phyloP scores from a whole-genome alignment of 1,284 basidiomycete genomes.

The Cerioporus squamosus region DNA sequence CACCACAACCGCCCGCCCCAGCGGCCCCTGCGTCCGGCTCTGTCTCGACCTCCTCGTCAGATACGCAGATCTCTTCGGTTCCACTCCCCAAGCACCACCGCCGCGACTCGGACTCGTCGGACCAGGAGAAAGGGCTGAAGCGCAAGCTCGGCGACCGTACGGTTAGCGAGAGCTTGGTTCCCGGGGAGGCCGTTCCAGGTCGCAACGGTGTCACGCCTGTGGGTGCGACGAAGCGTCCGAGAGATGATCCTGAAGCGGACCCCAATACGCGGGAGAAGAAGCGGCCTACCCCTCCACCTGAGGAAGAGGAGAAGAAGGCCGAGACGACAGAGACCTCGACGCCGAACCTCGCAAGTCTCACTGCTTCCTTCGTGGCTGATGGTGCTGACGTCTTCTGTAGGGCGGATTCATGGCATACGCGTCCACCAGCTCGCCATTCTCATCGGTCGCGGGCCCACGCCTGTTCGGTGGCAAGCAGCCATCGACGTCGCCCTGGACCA shows the following conservation, averaged over 20 bases:
- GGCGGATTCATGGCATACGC: conserved; percentile 79
- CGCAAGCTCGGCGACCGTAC: conserved; percentile 58
- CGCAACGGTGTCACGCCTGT: conserved; percentile 29
- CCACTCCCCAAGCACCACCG: conserved; percentile 18
- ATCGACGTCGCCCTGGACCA: conserved; percentile 27
- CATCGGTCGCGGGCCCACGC: conserved; percentile 67
- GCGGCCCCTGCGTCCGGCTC: not conserved
- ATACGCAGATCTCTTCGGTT: not conserved
- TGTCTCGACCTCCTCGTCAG: not conserved
- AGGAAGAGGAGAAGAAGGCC: conserved; percentile 37
- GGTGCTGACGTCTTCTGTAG: conserved; percentile 27
- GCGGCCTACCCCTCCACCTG: conserved; percentile 70
- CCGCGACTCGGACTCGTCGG: conserved; percentile 38
- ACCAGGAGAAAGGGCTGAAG: conserved; percentile 63
- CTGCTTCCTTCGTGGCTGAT: not conserved
- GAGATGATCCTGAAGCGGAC: conserved; percentile 57
- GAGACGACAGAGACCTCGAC: conserved; percentile 30
- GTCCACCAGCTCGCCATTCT: conserved; percentile 70
- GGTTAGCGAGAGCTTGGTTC: conserved; percentile 39
- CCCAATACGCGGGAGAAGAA: conserved; percentile 66
- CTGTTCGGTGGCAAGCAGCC: conserved; percentile 52
- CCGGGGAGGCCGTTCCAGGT: conserved; percentile 20
- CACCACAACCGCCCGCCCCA: conserved; percentile 11
- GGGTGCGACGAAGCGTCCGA: conserved; percentile 24
- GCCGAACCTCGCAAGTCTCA: conserved; percentile 51